A percentile compares a stretch with the other conserved stretches of the same genome.
phyloP scores from a whole-genome alignment of 2,329 filamentous ascomycete species.

The Penicillium sp. region DNA sequence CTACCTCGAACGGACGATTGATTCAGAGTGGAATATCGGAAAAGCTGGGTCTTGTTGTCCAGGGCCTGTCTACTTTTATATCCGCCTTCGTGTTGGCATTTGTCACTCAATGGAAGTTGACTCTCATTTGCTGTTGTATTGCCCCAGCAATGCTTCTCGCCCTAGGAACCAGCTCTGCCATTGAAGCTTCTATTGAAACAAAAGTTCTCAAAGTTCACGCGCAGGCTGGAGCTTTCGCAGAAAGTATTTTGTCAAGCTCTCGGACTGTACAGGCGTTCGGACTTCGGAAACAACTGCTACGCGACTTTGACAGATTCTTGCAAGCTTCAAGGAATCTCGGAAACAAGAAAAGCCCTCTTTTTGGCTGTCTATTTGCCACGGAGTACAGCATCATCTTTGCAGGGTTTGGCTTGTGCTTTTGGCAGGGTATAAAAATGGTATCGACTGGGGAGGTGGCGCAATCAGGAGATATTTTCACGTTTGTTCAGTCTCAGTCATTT shows the following conservation, averaged over 20 bases:
- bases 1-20: constrained; percentile 24
- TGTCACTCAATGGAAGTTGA: constrained; percentile 20
- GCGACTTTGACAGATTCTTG: constrained; percentile 17
- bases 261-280: constrained; percentile 21
- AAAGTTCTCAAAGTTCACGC: constrained; percentile 18
- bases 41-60: constrained; percentile 18
- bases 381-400: constrained; percentile 13
- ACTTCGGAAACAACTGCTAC: constrained; percentile 13
- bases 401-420: constrained; percentile 25
- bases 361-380: constrained; percentile 14
- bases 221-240: constrained; percentile 16
- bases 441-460: constrained; percentile 22
- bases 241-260: constrained; percentile 13
- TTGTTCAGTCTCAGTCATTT: constrained; percentile 1
- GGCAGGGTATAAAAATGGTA: constrained; percentile 27
- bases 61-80: constrained; percentile 16
- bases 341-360: constrained; percentile 15
- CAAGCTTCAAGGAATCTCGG: constrained; percentile 8
- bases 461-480: constrained; percentile 23
- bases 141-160: constrained; percentile 14
- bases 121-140: constrained; percentile 17
- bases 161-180: constrained; percentile 3
- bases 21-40: constrained; percentile 18
- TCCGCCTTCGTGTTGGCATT: constrained; percentile 21
- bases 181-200: constrained; percentile 17